Evolutionary conservation across 768 basidiomycete species (phyloP).

Genomic region (Auricularia sp.): DNA sequence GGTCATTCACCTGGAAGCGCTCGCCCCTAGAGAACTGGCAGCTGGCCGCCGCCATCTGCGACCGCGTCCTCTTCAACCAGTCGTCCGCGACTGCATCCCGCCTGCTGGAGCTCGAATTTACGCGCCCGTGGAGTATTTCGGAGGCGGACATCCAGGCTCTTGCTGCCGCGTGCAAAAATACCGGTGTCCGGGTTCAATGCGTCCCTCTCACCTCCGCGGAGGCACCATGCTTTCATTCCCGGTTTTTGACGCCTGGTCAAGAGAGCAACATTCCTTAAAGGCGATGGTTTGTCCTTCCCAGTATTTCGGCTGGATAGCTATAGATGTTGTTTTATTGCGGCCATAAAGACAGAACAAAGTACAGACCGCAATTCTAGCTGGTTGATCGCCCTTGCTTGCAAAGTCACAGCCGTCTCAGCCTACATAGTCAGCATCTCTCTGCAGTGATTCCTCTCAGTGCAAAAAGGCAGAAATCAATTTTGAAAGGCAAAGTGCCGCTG

Average conservation of each 20-base stretch:
- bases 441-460: no score
- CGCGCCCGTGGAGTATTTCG: not conserved
- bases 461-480: no score
- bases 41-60: not conserved
- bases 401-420: no score
- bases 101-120: not conserved
- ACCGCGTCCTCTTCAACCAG: not conserved
- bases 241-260: not conserved
- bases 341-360: no score
- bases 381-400: no score
- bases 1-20: not conserved
- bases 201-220: not conserved
- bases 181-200: not conserved
- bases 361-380: no score
- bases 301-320: no score
- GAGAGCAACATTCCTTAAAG: no score
- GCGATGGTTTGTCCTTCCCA: no score
- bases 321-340: no score
- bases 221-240: not conserved
- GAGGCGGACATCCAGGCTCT: not conserved
- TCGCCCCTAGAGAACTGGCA: not conserved
- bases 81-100: not conserved
- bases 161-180: not conserved
- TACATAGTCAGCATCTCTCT: no score
- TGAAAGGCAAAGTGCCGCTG: no score